Evolutionary conservation across 2,329 filamentous ascomycete genomes (phyloP), one percentile per base, ranked within the genome.

Genomic region (Diaporthe citrichinensis): DNA sequence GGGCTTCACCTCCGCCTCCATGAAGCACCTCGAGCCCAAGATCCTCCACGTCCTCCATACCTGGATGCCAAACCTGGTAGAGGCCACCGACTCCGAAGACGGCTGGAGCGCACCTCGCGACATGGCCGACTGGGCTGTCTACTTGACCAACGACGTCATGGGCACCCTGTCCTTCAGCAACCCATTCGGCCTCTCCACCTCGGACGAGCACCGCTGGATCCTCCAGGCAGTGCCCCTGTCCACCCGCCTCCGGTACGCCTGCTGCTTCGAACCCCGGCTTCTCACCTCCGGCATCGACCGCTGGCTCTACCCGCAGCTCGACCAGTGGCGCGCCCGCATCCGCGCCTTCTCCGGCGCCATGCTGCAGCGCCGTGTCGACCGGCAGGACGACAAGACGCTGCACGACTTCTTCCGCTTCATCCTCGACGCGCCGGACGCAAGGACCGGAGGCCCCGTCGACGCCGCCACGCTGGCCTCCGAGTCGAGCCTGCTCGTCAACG

Each of bases 401-500:
- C 57, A 59, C 57, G 57, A 59, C 57, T 59, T 59, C 57, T 59
- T 59, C 57, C 57, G 57, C 57, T 59, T 59, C 57, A 59, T 59
- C 57, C 57, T 59, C 57, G 57, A 59, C 57, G 57, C 57, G 4
- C 57, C 57, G 4, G 57, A 59, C 10, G 57, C 57, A 20, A 5
- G 3, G 31, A 59, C 57, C 57, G 57, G 57, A 34, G 57, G 57
- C 17, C 31, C 57, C 57, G 57, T 59, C 57, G 57, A 59, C 57
- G 57, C 57, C 31, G 9, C 9, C 57, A 59, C 57, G 31, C 57
- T 59, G 57, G 57, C 57, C 20, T 59, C 57, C 57, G 57, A 59
- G 57, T 59, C 57, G 57, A 59, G 57, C 34, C 57, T 59, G 57
- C 57, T 59, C 20, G 77, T 78, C 51, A 77, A 76, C 58, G 77